Base-by-base conservation (phyloP, 2,329 filamentous ascomycete species). In the Stemphylium lycopersici region DNA sequence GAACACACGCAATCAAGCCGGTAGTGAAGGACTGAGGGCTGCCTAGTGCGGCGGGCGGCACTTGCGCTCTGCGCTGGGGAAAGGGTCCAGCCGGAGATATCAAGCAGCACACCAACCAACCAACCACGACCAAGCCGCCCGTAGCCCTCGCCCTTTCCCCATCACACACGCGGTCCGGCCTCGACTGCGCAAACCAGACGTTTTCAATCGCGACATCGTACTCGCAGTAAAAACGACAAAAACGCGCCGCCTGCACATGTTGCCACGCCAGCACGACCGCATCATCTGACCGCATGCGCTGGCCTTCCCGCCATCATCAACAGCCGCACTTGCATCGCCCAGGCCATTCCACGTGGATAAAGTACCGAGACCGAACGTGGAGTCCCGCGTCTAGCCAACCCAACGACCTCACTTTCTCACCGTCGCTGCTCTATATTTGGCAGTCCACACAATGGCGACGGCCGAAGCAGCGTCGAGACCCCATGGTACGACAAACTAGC, bases 391-490 rank as follows among this genome's bases (percentile, higher is more conserved):
- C 52, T 29, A 44, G 39, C 38, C 29, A 39, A 33, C 33, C 38
- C 40, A 45, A 24, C 42, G 29, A 13, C 43, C 12, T 46, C 46
- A 39, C 33, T 39, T 44, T 24, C 39, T 38, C 48, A 42, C 47
- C 34, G 45, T 42, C 26, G 39, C 40, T 42, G 32, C 59, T 50
- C 50, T 44, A 55, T 46, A 42, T 53, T 39, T 47, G 43, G 55
- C 61, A 52, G 34, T 37, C 56, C 34, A 29, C 49, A 59, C 55
- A 53, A 80, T 80, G 78, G 78, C 78, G 47, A 76, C 77, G 55
- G 73, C 78, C 56, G 77, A 80, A 66, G 68, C 78, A 58, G 75
- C 76, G 32, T 66, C 75, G 58, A 72, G 73, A 58, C 74, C 77
- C 44, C 77, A 75, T 71, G 78, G 78, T 79, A 74, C 54, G 76